phyloP scores from a whole-genome alignment of 2,329 filamentous ascomycete species.

The Elsinoe necatrix region DNA sequence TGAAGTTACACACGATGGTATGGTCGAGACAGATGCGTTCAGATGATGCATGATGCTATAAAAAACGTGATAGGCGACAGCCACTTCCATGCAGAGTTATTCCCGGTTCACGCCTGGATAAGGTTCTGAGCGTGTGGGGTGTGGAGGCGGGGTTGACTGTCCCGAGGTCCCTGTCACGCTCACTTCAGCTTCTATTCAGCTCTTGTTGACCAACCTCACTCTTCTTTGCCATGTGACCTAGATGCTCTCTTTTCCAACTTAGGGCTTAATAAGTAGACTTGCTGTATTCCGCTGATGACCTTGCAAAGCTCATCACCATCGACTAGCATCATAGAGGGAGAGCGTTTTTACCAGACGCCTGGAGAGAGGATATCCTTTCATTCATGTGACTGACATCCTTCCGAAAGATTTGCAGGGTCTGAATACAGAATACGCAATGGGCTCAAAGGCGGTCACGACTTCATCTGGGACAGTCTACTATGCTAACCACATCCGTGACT shows the following conservation, averaged over 20 bases:
- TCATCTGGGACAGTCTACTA: constrained; percentile 8
- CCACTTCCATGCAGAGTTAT: not conserved
- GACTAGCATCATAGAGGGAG: too few species aligned
- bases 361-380: too few species aligned
- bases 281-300: too few species aligned
- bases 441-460: not conserved
- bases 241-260: too few species aligned
- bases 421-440: too few species aligned
- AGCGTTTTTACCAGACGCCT: too few species aligned
- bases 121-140: not conserved
- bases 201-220: not conserved
- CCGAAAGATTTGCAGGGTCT: too few species aligned
- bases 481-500: not conserved
- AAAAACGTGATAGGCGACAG: not conserved
- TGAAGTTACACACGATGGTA: constrained; percentile 23
- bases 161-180: not conserved
- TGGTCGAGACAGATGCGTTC: constrained; percentile 13
- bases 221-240: not conserved
- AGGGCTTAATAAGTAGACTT: too few species aligned
- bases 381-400: too few species aligned
- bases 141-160: not conserved
- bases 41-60: not conserved
- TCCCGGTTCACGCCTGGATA: not conserved
- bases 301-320: too few species aligned
- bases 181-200: not conserved